A percentile compares a stretch with the other conserved stretches of the same genome.
Evolutionary conservation across 129 eudicot species (phyloP).

Genomic region (Smallanthus sonchifolius): DNA sequence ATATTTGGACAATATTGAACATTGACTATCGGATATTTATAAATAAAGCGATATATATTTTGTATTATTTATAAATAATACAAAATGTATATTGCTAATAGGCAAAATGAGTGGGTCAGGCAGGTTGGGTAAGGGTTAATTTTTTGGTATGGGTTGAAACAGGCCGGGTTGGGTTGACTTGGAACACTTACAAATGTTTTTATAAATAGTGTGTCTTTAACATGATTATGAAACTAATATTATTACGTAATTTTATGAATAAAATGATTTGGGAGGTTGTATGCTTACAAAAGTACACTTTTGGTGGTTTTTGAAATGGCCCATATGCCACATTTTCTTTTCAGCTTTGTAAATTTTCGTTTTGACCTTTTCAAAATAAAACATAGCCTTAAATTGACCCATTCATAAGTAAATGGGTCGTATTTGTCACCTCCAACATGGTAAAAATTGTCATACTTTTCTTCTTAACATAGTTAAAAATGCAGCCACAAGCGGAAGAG

Average conservation of each 20-base stretch:
- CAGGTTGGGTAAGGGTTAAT: neutral
- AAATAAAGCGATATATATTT: no score
- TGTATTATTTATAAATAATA: no score
- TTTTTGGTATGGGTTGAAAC: neutral
- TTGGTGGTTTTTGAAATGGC: neutral
- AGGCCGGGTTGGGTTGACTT: neutral
- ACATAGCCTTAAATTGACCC: neutral
- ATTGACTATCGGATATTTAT: no score
- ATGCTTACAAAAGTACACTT: neutral
- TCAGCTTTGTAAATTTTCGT: neutral
- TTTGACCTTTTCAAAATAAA: neutral
- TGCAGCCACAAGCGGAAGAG: conserved; percentile 67
- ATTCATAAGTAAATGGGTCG: neutral
- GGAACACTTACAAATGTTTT: neutral
- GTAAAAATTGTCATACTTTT: neutral
- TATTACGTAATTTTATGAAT: neutral
- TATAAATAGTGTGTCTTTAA: neutral
- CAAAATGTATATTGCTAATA: no score
- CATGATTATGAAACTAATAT: neutral
- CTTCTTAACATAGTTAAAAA: conserved; percentile 14
- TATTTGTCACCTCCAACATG: neutral
- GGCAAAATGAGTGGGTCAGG: neutral
- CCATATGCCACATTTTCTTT: neutral
- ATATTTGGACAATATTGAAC: no score
- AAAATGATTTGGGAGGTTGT: neutral